A percentile compares a stretch with the other conserved stretches of the same genome.
Evolutionary conservation across 495 filamentous ascomycete genomes (phyloP).

Genomic region (Bathelium albidoporum): DNA sequence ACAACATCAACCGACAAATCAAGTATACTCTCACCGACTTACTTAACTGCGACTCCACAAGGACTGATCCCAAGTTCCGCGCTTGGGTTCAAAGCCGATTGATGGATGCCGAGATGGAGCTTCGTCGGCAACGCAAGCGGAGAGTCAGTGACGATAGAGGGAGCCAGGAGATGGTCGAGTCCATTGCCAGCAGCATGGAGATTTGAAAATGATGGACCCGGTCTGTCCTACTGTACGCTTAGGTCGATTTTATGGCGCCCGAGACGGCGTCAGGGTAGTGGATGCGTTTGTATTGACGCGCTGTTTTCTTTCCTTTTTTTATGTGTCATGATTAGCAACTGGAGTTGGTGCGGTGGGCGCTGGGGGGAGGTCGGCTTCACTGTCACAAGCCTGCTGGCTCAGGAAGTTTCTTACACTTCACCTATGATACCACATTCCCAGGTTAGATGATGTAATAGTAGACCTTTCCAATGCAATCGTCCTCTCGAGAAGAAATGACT

Average conservation of each 20-base stretch:
- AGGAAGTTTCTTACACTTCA: background rate
- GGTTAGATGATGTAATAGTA: conserved; percentile 1
- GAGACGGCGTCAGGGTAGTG: background rate
- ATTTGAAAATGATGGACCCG: background rate
- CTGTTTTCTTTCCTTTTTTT: background rate
- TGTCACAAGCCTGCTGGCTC: background rate
- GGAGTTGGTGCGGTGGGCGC: background rate
- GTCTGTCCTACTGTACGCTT: background rate
- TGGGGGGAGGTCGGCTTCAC: background rate
- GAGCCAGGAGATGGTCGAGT: background rate
- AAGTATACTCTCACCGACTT: conserved; percentile 56
- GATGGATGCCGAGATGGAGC: conserved; percentile 54
- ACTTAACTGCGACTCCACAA: conserved; percentile 51
- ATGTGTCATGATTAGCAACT: background rate
- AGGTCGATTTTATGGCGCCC: background rate
- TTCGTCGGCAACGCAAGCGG: conserved; percentile 28
- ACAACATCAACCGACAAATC: conserved; percentile 52
- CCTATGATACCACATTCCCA: background rate
- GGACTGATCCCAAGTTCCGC: conserved; percentile 44
- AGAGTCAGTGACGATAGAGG: conserved; percentile 6
- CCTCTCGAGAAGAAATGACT: no score
- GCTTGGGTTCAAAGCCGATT: conserved; percentile 53
- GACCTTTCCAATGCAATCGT: background rate
- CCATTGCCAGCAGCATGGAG: background rate
- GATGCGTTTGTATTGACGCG: background rate